Evolutionary conservation across 352 stramenopile species (phyloP).

Genomic region (Blastocystis sp.): DNA sequence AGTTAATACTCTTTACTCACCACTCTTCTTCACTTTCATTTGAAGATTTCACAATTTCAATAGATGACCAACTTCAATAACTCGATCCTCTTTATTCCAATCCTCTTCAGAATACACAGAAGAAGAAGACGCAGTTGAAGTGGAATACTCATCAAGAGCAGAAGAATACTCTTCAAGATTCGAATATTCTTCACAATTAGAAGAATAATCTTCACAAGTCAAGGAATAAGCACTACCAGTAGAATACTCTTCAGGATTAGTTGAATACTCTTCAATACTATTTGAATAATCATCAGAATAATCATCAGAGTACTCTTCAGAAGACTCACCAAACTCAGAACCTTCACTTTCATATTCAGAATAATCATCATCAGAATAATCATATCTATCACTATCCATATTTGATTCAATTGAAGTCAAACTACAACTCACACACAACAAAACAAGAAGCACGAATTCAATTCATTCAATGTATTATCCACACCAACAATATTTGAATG

Average conservation of each 20-base stretch:
- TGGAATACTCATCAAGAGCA: too few species aligned
- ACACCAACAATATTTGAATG: conserved; percentile 14
- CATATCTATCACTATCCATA: not conserved
- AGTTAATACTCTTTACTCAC: not conserved
- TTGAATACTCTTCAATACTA: too few species aligned
- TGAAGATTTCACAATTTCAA: not conserved
- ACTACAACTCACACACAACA: not conserved
- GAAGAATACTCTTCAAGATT: too few species aligned
- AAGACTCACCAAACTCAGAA: not conserved
- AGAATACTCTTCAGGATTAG: too few species aligned
- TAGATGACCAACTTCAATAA: too few species aligned
- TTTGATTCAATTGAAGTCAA: not conserved
- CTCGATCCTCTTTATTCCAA: too few species aligned
- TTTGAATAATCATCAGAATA: not conserved
- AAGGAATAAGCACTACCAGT: too few species aligned
- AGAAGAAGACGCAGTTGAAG: too few species aligned
- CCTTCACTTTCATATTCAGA: conserved; percentile 15
- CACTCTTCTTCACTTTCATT: not conserved
- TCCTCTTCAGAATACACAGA: too few species aligned
- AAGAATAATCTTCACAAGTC: too few species aligned
- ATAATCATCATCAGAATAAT: not conserved
- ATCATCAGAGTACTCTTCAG: not conserved
- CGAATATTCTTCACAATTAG: too few species aligned
- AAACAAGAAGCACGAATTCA: not conserved
- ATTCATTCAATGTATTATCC: not conserved